Base-by-base conservation (phyloP, 495 filamentous ascomycete genomes). In the Daldinia loculata region DNA sequence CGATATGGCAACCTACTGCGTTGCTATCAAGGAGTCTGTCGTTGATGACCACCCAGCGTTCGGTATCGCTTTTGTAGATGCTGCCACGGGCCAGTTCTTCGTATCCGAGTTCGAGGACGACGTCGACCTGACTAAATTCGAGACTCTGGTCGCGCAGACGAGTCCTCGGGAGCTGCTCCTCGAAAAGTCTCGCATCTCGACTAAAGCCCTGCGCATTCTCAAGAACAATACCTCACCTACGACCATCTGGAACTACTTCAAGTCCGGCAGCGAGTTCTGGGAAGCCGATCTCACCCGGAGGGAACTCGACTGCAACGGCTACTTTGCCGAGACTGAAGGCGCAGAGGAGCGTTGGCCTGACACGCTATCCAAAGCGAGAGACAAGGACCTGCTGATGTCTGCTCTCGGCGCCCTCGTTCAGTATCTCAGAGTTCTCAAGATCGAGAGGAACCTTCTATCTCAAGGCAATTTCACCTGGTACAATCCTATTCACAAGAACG, bases 1-100 rank as follows among this genome's bases (percentile, higher is more conserved):
- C 76, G 96, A 98, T 76, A 97, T 97, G 90, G 93, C 95, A 2
- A 96, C 93, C 0, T 99, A 91, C 79, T 99, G 96, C 80, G 93
- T 95, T 60, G 92, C 96, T 2, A 95, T 99, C 79, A 98, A 98
- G 79, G 95, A 98, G 76, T 89, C 88, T 0, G 84, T 92, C 19
- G 80, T 90, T 2, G 91, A 94, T 61, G 90, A 89, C 41, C 85
- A 88, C 41, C 95, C 95, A 22, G 89, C 88, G 1, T 98, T 98
- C 77, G 96, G 96, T 15, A 88, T 98, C 45, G 89, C 92, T 1
- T 98, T 98, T 78, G 94, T 98, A 24, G 96, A 99, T 75, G 94
- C 96, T 7, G 94, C 96, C 3, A 98, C 95, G 0, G 96, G 94
- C 15, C 93, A 97, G 74, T 99, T 99, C 80, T 93, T 92, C 71